Evolutionary conservation across 1,284 basidiomycete species (phyloP).

Genomic region (Malassezia vespertilionis): DNA sequence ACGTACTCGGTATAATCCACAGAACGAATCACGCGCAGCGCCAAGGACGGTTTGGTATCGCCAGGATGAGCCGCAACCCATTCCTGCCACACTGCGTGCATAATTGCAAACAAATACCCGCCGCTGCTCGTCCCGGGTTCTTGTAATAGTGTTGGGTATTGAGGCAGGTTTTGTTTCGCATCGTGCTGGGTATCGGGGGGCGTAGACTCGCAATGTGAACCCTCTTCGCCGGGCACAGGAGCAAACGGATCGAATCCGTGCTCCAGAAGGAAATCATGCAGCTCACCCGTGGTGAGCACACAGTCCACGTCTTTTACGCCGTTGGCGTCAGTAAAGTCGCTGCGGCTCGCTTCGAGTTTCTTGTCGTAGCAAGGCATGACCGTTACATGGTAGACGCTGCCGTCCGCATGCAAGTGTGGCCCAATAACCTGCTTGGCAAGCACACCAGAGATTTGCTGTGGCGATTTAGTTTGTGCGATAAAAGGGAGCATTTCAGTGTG

Average conservation of each 20-base stretch:
- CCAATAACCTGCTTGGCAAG: slow-evolving; percentile 77
- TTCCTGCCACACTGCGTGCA: slow-evolving; percentile 30
- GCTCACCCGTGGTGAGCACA: slow-evolving; percentile 91
- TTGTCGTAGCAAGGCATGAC: slow-evolving; percentile 99
- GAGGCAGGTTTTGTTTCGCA: neutral
- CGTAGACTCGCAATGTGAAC: slow-evolving; percentile 25
- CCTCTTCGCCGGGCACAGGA: slow-evolving; percentile 54
- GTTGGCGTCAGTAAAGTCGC: slow-evolving; percentile 31
- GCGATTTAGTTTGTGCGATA: slow-evolving; percentile 75
- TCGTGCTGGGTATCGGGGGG: slow-evolving; percentile 13
- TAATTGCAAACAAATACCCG: slow-evolving; percentile 64
- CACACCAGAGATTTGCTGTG: slow-evolving; percentile 86
- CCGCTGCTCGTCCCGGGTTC: slow-evolving; percentile 84
- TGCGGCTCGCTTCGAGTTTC: slow-evolving; percentile 87
- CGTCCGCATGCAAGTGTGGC: slow-evolving; percentile 10
- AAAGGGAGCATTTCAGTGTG: slow-evolving; percentile 82
- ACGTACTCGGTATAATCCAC: slow-evolving; percentile 59
- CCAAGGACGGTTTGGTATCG: slow-evolving; percentile 21
- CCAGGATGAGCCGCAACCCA: slow-evolving; percentile 16
- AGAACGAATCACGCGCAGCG: slow-evolving; percentile 33
- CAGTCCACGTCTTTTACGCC: slow-evolving; percentile 79
- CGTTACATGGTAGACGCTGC: slow-evolving; percentile 68
- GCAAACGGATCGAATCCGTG: slow-evolving; percentile 65
- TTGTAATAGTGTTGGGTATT: slow-evolving; percentile 64
- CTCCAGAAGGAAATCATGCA: slow-evolving; percentile 73